Conservation (phyloP, 1,284 basidiomycete genomes). For the Trichosporon coremiiforme region DNA sequence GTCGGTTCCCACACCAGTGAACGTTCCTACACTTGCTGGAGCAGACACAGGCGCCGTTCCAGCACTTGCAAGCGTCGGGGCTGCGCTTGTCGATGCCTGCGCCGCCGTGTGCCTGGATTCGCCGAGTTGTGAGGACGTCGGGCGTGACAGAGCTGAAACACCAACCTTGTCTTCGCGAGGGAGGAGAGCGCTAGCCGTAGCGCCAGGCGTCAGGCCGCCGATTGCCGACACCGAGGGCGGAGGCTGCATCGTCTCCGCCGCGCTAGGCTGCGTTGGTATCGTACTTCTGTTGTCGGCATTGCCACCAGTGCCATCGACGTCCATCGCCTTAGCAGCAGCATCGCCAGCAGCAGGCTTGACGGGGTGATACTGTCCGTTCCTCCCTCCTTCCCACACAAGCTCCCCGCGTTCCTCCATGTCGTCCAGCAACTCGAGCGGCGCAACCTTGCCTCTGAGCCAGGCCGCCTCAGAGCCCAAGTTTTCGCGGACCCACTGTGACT, state of each 20-base stretch:
- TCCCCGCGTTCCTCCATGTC: constrained; percentile 37
- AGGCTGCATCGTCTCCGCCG: constrained; percentile 41
- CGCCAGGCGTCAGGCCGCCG: background rate
- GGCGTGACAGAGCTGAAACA: background rate
- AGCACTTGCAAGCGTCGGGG: no score
- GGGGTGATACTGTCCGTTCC: constrained; percentile 13
- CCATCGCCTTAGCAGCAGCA: background rate
- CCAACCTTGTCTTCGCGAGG: background rate
- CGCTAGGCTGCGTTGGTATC: constrained; percentile 38
- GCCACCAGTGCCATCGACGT: background rate
- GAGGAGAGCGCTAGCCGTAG: background rate
- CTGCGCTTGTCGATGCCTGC: background rate
- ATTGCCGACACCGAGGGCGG: background rate
- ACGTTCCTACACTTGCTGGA: no score
- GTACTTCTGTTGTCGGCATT: constrained; percentile 1
- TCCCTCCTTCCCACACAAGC: constrained; percentile 27
- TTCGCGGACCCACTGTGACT: constrained; percentile 38
- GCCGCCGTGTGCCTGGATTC: background rate
- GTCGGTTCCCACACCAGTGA: no score
- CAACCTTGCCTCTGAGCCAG: constrained; percentile 37
- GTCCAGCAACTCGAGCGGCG: constrained; percentile 38
- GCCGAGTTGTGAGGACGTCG: background rate
- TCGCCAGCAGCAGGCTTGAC: background rate
- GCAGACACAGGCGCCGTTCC: no score
- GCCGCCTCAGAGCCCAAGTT: constrained; percentile 38